Evolutionary conservation across 2,329 filamentous ascomycete species (phyloP).

Genomic region (Venturiaceae sp.): DNA sequence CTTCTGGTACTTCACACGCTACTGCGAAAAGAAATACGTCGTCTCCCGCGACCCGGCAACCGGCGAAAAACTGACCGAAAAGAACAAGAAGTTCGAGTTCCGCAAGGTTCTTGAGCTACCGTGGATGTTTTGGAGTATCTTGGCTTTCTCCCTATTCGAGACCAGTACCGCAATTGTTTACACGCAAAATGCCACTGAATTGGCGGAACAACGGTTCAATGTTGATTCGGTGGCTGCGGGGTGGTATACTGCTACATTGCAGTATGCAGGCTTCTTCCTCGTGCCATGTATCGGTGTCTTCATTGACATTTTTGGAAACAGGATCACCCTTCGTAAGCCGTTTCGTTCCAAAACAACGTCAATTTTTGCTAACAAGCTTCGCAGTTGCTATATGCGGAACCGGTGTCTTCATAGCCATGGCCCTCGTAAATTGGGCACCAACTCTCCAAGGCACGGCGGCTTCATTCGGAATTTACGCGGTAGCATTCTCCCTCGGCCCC

Average conservation of each 20-base stretch:
- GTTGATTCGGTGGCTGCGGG: conserved; percentile 45
- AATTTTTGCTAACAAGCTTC: neutral
- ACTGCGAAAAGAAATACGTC: conserved; percentile 37
- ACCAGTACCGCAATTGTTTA: conserved; percentile 48
- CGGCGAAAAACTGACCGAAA: conserved; percentile 50
- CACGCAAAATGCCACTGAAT: conserved; percentile 48
- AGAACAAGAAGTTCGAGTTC: conserved; percentile 47
- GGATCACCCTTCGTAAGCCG: conserved; percentile 33
- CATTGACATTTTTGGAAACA: conserved; percentile 46
- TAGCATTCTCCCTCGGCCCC: conserved; percentile 46
- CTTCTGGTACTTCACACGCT: conserved; percentile 48
- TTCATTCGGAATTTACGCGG: conserved; percentile 49
- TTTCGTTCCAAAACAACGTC: too few species aligned
- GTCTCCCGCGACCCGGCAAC: conserved; percentile 45
- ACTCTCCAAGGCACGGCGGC: conserved; percentile 44
- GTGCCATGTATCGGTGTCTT: conserved; percentile 47
- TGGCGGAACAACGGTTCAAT: conserved; percentile 50
- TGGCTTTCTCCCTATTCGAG: conserved; percentile 48
- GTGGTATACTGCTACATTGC: conserved; percentile 49
- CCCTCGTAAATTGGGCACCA: conserved; percentile 42
- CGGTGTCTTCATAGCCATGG: conserved; percentile 45
- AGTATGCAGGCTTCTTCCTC: conserved; percentile 50
- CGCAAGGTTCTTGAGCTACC: conserved; percentile 47
- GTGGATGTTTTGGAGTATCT: conserved; percentile 50
- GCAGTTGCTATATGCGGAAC: conserved; percentile 34